Conservation (phyloP, 1,284 basidiomycete genomes). For the Cystobasidium sp. region DNA sequence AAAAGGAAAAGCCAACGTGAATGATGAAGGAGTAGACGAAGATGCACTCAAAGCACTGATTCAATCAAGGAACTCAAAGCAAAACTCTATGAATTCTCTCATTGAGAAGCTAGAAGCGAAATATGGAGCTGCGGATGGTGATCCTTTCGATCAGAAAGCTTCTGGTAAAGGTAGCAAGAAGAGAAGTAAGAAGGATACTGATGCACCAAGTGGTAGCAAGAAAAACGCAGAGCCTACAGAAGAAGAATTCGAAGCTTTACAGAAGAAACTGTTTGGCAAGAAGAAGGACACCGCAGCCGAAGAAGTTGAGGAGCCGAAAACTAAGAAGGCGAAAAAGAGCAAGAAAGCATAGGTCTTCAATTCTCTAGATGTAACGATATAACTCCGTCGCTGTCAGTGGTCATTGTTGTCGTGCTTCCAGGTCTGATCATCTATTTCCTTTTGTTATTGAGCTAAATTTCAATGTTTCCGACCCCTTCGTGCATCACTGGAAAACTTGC, state of each 20-base stretch:
- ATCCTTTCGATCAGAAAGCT: constrained; percentile 56
- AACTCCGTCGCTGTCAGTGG: not conserved
- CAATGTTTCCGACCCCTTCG: too few relatives aligned
- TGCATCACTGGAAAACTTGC: too few relatives aligned
- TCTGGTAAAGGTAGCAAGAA: constrained; percentile 58
- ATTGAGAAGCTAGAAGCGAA: constrained; percentile 66
- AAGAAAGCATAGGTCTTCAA: constrained; percentile 16
- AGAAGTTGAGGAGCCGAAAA: constrained; percentile 2
- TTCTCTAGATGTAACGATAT: not conserved
- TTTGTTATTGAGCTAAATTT: too few relatives aligned
- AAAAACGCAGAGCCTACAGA: constrained; percentile 64
- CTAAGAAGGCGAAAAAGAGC: constrained; percentile 21
- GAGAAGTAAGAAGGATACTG: constrained; percentile 59
- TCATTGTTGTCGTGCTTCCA: not conserved
- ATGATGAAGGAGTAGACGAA: constrained; percentile 64
- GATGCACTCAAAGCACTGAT: constrained; percentile 81
- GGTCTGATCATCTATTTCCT: too few relatives aligned
- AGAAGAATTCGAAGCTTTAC: constrained; percentile 69
- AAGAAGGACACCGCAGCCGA: constrained; percentile 21
- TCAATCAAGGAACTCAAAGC: constrained; percentile 69
- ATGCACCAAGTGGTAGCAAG: constrained; percentile 41
- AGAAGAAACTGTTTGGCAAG: constrained; percentile 64
- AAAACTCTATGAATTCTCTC: constrained; percentile 69
- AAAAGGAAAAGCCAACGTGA: constrained; percentile 58
- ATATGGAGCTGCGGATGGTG: constrained; percentile 64